Base-by-base conservation (phyloP, 441 rosid species). In the Melastoma candidum region DNA sequence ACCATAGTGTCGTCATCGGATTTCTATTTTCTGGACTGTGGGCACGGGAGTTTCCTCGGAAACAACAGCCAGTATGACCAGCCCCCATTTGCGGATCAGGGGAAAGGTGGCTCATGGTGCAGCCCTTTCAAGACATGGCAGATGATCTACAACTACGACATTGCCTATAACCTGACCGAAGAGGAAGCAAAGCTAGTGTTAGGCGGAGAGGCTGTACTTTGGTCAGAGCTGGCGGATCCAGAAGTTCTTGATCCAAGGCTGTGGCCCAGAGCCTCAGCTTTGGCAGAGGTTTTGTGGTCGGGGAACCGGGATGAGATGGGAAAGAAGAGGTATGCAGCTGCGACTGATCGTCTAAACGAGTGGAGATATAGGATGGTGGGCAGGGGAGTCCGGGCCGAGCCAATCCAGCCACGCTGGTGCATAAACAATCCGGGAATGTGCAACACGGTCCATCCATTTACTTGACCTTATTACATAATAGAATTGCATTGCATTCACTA, bases 71-170 rank as follows among this genome's bases (percentile, higher is more conserved):
- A 49, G 48, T 83, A 89, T 61, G 77, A 80, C 73, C 68, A 47
- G 46, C 74, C 60, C 14, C 58, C 68, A 7, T 12, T 63, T 0
- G 64, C 58, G 1, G 13, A 63, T 26, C 4, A 12, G 7, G 58
- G 47, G 14, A 26, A 55, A n/a, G 90, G 84, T 0, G 82, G 80
- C 11, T 85, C 95, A 1, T 85, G 86, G 90, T 85, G 95, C 67
- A 84, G 76, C 26, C 95, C 97, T 1, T 85, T 83, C 32, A 85
- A 89, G 63, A 80, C 97, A 12, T 89, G 97, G 97, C 90, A 85
- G 65, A 72, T 47, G 3, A 82, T 83, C 25, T 85, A 89, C 60
- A 76, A 89, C 65, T 82, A 89, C 64, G 93, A 85, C 54, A 82
- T 82, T 58, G 76, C 85, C 0, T 59, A 77, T 44, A 84, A 86